Percentiles rank a stretch among this genome's conserved stretches.
Evolutionary conservation across 768 basidiomycete genomes (phyloP).

Genomic region (Tricholoma bakamatsutake): DNA sequence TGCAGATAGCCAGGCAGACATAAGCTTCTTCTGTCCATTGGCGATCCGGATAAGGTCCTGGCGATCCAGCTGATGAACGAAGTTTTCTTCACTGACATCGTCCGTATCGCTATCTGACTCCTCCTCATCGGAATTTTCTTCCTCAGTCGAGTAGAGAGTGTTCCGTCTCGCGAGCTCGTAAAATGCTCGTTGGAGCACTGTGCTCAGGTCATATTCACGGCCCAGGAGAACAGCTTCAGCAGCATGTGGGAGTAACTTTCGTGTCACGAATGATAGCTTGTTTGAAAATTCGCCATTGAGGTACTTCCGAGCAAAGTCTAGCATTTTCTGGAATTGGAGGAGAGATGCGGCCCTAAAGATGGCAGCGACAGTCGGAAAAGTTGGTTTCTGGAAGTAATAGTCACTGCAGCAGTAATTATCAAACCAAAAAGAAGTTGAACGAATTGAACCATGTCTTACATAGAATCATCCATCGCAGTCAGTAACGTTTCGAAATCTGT

Average conservation of each 20-base stretch:
- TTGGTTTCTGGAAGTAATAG: slow-evolving; percentile 14
- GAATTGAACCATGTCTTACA: slow-evolving; percentile 8
- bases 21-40: slow-evolving; percentile 7
- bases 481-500: slow-evolving; percentile 15
- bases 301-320: slow-evolving; percentile 18
- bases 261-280: slow-evolving; percentile 13
- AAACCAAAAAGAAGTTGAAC: background rate
- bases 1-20: slow-evolving; percentile 3
- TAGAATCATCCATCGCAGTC: slow-evolving; percentile 14
- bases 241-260: slow-evolving; percentile 16
- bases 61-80: background rate
- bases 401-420: slow-evolving; percentile 11
- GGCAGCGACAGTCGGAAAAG: slow-evolving; percentile 21
- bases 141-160: background rate
- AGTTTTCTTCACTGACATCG: background rate
- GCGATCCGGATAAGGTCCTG: slow-evolving; percentile 6
- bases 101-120: background rate
- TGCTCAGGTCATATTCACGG: slow-evolving; percentile 19
- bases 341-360: slow-evolving; percentile 28
- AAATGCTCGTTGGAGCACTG: slow-evolving; percentile 29
- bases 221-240: slow-evolving; percentile 27
- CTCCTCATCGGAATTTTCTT: background rate
- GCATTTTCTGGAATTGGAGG: slow-evolving; percentile 22
- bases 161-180: slow-evolving; percentile 27
- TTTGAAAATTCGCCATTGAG: slow-evolving; percentile 25